A percentile compares a stretch with the other conserved stretches of the same genome.
phyloP scores from a whole-genome alignment of 192 early-diverging fungal species.

The Chytriomyces sp. region DNA sequence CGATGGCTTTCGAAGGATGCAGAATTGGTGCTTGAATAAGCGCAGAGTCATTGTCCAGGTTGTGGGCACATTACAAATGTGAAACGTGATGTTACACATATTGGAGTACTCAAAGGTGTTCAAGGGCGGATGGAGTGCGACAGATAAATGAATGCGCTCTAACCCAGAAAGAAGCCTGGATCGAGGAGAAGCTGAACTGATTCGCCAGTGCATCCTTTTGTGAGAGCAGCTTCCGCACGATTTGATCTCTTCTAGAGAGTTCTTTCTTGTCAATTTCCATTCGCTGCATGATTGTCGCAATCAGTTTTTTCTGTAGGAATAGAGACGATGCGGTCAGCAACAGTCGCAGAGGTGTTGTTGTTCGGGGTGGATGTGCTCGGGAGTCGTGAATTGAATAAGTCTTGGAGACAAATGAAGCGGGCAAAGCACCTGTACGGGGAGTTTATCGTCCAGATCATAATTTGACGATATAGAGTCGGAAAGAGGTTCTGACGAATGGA shows the following conservation, averaged over 20 bases:
- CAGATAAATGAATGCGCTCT: no score
- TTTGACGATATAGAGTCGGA: constrained; percentile 20
- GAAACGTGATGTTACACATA: neutral
- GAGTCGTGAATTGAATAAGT: neutral
- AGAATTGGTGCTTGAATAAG: neutral
- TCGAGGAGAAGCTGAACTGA: constrained; percentile 7
- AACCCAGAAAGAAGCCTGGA: constrained; percentile 26
- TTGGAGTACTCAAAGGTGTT: neutral
- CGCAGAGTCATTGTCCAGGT: neutral
- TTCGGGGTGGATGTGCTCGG: neutral
- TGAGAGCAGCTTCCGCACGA: neutral
- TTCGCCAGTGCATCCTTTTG: constrained; percentile 21
- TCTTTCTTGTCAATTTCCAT: constrained; percentile 42
- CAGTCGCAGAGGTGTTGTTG: neutral
- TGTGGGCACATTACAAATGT: neutral
- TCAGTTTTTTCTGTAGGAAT: constrained; percentile 33
- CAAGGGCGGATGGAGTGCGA: no score
- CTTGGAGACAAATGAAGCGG: neutral
- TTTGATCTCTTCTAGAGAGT: constrained; percentile 19
- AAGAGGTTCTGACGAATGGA: constrained; percentile 17
- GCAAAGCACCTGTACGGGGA: constrained; percentile 12
- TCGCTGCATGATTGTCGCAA: constrained; percentile 31
- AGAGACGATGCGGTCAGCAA: neutral
- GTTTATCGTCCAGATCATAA: constrained; percentile 24
- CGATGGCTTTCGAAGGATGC: neutral